These are phyloP conservation scores for Saccharomyces hybrid DNA, from an alignment of 1,139 yeast genomes.

Conservation along the genomic window DNA sequence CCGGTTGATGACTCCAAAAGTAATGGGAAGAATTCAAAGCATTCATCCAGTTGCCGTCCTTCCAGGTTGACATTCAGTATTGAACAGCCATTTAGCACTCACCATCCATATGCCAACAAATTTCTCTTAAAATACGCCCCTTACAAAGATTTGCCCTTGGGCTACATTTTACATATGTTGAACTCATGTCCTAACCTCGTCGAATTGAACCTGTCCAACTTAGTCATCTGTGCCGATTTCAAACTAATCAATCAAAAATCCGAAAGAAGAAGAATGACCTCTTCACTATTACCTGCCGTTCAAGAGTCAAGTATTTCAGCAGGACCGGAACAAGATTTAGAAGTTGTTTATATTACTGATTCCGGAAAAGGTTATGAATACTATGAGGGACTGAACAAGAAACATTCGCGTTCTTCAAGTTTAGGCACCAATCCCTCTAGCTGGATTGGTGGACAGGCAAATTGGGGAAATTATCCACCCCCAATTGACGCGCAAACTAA, in stretches of 20 bases:
- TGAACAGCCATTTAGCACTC: conserved; percentile 10
- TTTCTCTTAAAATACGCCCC: conserved; percentile 50
- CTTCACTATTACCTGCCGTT: conserved; percentile 18
- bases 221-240: conserved; percentile 55
- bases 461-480: conserved; percentile 16
- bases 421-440: conserved; percentile 6
- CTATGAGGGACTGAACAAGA: conserved; percentile 8
- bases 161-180: conserved; percentile 54
- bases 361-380: conserved; percentile 24
- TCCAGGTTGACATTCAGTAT: background rate
- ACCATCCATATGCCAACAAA: conserved; percentile 56
- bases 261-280: conserved; percentile 12
- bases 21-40: background rate
- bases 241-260: conserved; percentile 32
- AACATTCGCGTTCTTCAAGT: conserved; percentile 6
- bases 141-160: conserved; percentile 62
- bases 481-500: conserved; percentile 21
- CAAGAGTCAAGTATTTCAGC: conserved; percentile 13
- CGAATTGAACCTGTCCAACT: conserved; percentile 44
- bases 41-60: background rate
- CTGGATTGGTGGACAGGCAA: conserved; percentile 9
- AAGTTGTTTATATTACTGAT: conserved; percentile 25
- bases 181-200: conserved; percentile 51
- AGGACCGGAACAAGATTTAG: conserved; percentile 13
- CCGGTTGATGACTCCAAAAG: background rate